Percentiles rank a stretch among this genome's conserved stretches.
Conservation (phyloP, 345 rosid species). For the Zanthoxylum bungeanum region DNA sequence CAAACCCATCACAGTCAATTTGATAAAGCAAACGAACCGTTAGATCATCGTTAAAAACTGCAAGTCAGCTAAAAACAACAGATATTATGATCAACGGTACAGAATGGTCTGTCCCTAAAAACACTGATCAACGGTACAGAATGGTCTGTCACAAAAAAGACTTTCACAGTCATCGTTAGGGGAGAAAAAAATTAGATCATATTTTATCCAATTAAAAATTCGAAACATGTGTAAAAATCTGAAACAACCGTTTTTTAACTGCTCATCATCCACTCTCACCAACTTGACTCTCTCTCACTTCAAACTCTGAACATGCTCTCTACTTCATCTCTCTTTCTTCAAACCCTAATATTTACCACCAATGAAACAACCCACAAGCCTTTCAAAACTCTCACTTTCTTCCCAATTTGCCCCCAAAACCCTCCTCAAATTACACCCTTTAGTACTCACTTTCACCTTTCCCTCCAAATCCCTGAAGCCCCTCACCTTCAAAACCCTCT, state of each 20-base stretch:
- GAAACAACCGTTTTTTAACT: conserved; percentile 24
- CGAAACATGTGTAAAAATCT: conserved; percentile 34
- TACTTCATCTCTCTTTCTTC: conserved; percentile 18
- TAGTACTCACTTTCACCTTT: conserved; percentile 10
- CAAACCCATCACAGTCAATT: no score
- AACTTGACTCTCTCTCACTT: no score
- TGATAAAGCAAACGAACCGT: background rate
- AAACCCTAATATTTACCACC: conserved; percentile 28
- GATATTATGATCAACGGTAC: no score
- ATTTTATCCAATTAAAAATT: background rate
- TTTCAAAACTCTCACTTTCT: conserved; percentile 32
- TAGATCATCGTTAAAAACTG: background rate
- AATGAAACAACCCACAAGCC: conserved; percentile 44
- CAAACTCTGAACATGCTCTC: no score
- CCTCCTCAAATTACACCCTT: conserved; percentile 19
- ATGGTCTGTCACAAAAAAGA: background rate
- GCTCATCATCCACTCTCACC: no score
- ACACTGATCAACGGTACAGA: background rate
- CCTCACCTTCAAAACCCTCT: conserved; percentile 20
- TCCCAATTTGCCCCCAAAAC: conserved; percentile 35
- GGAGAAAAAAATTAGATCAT: background rate
- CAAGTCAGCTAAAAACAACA: background rate
- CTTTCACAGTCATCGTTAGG: background rate
- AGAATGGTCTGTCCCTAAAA: no score
- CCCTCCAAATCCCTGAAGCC: conserved; percentile 31